Conservation (phyloP, 1,284 basidiomycete genomes). For the Leccinum pachyderme region DNA sequence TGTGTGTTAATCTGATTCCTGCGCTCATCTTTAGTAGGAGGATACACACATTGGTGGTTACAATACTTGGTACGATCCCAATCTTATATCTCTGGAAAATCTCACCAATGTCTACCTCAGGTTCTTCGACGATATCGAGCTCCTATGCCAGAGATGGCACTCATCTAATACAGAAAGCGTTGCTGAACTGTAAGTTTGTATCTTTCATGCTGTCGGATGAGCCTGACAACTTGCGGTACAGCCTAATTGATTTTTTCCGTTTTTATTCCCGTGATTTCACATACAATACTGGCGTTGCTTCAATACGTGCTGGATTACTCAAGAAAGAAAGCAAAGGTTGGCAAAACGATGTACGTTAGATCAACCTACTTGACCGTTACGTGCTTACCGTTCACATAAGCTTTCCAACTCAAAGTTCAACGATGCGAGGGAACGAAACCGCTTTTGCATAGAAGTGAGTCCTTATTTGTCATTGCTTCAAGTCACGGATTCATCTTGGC, state of each 20-base stretch:
- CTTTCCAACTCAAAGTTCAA: constrained; percentile 56
- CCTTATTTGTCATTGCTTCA: constrained; percentile 6
- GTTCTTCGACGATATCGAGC: constrained; percentile 98
- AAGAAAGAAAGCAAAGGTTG: constrained; percentile 93
- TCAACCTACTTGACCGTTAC: neutral
- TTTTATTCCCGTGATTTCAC: constrained; percentile 94
- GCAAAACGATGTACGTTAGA: constrained; percentile 77
- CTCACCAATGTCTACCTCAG: constrained; percentile 34
- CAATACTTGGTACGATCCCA: constrained; percentile 68
- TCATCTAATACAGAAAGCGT: constrained; percentile 93
- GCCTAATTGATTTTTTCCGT: constrained; percentile 96
- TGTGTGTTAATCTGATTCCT: constrained; percentile 2
- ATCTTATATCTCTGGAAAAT: neutral
- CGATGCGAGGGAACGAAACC: constrained; percentile 84
- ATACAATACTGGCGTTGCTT: constrained; percentile 90
- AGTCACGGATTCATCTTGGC: constrained; percentile 10
- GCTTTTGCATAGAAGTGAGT: constrained; percentile 88
- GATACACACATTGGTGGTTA: constrained; percentile 82
- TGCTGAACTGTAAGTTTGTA: constrained; percentile 76
- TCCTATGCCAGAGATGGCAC: constrained; percentile 87
- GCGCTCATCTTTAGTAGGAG: constrained; percentile 51
- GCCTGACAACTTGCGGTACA: constrained; percentile 32
- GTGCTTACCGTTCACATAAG: constrained; percentile 20
- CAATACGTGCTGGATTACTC: constrained; percentile 85
- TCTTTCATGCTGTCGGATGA: constrained; percentile 5